phyloP scores from a whole-genome alignment of 495 filamentous ascomycete genomes.

The Penicillium verhagenii region DNA sequence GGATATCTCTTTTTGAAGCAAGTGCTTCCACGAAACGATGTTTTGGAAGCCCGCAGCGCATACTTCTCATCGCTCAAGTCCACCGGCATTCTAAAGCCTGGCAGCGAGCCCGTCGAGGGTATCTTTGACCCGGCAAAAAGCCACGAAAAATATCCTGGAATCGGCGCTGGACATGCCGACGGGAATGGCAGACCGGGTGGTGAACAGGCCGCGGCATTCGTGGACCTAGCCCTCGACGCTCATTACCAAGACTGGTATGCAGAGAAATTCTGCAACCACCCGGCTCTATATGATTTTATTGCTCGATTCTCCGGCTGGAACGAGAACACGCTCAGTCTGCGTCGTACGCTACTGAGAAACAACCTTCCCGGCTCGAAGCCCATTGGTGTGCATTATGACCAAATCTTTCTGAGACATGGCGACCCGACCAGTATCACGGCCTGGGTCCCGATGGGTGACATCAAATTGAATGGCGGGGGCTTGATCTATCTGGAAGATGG shows the following conservation, averaged over 20 bases:
- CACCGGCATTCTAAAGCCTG: constrained; percentile 54
- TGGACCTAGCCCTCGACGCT: constrained; percentile 55
- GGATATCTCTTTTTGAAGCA: constrained; percentile 62
- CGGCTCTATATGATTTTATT: constrained; percentile 50
- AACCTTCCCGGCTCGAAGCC: constrained; percentile 58
- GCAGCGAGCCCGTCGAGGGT: constrained; percentile 41
- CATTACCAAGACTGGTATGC: constrained; percentile 58
- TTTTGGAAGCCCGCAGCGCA: constrained; percentile 51
- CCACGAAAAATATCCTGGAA: constrained; percentile 52
- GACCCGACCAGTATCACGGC: constrained; percentile 58
- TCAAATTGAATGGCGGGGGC: constrained; percentile 55
- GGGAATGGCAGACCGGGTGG: constrained; percentile 50
- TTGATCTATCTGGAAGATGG: constrained; percentile 61
- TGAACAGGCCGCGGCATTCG: constrained; percentile 44
- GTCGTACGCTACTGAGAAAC: constrained; percentile 53
- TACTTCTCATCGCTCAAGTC: constrained; percentile 58
- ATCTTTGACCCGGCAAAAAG: constrained; percentile 52
- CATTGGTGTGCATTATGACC: constrained; percentile 66
- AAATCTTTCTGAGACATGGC: constrained; percentile 62
- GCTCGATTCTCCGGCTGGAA: constrained; percentile 55
- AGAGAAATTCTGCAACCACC: constrained; percentile 56
- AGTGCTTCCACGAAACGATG: constrained; percentile 55
- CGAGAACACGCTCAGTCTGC: constrained; percentile 45
- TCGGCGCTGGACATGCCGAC: constrained; percentile 53
- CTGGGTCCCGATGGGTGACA: constrained; percentile 65